Conservation (phyloP, 2,329 filamentous ascomycete genomes). For the Colletotrichum sp. region DNA sequence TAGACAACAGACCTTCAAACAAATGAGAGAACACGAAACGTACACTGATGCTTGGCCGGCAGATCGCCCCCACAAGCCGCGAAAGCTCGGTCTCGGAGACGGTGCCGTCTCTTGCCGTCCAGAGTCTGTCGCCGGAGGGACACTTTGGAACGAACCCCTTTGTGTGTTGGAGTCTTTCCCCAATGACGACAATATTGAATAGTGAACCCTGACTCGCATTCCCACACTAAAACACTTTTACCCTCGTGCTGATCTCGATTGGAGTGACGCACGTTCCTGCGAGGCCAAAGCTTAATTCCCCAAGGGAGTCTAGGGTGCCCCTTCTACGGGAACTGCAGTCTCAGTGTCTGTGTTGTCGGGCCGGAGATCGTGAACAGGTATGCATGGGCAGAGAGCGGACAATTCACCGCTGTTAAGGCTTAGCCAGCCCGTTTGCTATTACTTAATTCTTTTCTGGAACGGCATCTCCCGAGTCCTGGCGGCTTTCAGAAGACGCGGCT, state of each 20-base stretch:
- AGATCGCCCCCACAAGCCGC: neutral
- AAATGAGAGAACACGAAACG: neutral
- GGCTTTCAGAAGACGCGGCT: neutral
- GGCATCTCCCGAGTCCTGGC: neutral
- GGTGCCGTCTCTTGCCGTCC: neutral
- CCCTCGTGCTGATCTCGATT: slow-evolving; percentile 7
- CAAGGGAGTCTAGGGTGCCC: neutral
- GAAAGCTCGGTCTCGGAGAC: neutral
- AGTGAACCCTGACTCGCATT: neutral
- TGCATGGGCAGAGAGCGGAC: neutral
- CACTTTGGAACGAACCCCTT: neutral
- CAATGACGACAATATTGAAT: neutral
- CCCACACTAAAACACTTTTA: neutral
- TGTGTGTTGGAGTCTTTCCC: neutral
- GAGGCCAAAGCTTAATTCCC: neutral
- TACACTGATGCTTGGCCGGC: neutral
- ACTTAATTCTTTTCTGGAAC: neutral
- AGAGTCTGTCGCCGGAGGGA: neutral
- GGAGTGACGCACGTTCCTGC: slow-evolving; percentile 13
- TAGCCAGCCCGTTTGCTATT: neutral
- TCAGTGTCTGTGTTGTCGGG: neutral
- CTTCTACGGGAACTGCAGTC: neutral
- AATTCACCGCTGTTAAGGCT: neutral
- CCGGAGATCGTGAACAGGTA: neutral
- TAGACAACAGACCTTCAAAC: neutral